A percentile compares a stretch with the other conserved stretches of the same genome.
Conservation (phyloP, 75 land plant genomes). For the Pinus tabuliformis region DNA sequence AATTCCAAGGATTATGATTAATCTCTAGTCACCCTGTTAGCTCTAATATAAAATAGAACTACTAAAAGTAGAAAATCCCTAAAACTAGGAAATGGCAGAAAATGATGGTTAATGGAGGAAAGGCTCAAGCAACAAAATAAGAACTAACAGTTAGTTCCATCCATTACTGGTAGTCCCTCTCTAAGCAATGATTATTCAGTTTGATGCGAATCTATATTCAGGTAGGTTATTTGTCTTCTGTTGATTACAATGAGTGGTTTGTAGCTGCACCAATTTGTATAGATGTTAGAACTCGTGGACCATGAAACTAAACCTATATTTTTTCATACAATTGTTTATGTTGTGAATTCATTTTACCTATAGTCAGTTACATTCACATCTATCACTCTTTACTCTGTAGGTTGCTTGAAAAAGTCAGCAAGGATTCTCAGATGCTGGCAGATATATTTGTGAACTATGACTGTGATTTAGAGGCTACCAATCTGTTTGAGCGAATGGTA, state of each 20-base stretch:
- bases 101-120: no score
- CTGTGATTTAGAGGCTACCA: slow-evolving; percentile 76
- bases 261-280: background rate
- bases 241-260: background rate
- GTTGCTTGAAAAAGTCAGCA: slow-evolving; percentile 93
- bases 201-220: background rate
- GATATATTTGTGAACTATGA: slow-evolving; percentile 96
- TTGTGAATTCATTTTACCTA: background rate
- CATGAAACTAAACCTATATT: background rate
- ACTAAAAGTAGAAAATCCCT: no score
- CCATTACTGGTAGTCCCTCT: no score
- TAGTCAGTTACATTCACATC: background rate
- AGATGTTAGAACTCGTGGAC: background rate
- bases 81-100: no score
- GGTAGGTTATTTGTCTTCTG: background rate
- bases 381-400: slow-evolving; percentile 32
- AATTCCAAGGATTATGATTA: no score
- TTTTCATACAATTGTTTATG: background rate
- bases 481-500: slow-evolving; percentile 45
- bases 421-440: slow-evolving; percentile 89
- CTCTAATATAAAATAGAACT: no score
- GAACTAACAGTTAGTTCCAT: no score
- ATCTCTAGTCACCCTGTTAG: no score
- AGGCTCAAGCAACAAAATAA: no score
- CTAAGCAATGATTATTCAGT: no score